Base-by-base conservation (phyloP, 2,329 filamentous ascomycete species). In the Penicillium sp. region DNA sequence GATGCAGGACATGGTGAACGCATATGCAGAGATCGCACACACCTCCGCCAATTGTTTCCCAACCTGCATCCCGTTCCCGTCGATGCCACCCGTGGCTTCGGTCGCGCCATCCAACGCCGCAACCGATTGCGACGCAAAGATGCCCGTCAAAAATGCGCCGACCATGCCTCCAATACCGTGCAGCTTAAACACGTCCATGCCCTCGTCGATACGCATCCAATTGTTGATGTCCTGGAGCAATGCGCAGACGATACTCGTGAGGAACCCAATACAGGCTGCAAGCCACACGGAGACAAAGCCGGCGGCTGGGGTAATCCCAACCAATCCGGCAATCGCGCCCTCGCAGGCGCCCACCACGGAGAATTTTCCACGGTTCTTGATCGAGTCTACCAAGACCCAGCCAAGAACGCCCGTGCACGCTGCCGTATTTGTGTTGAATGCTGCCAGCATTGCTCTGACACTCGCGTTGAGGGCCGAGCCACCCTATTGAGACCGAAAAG, bases 171-270 rank as follows among this genome's bases (percentile, higher is more conserved):
- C 84, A 24, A 85, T 77, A 16, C 81, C 83, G 68, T 86, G 83
- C 13, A 85, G 78, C 67, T 84, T 85, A 77, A 86, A 86, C 43
- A 86, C 82, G 60, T 86, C 82, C 68, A 86, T 81, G 11, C 83
- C 82, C 61, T 86, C 84, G 63, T 86, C 84, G 59, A 85, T 82
- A 58, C 72, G 73, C 33, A 85, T 68, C 79, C 81, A 83, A 27
- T 81, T 75, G 66, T 85, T 83, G 59, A 85, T 65, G 60, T 84
- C 73, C 59, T 83, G 78, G 40, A 80, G 74, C 1, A 75, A 68
- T 9, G 81, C 77, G 69, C 83, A 85, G 24, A 82, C 74, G 7
- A 81, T 75, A 9, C 78, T 80, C 4, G 83, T 85, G 35, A 86
- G 62, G 74, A 85, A 83, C 5, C 83, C 83, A 63, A 86, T 85